phyloP scores from a whole-genome alignment of 2,329 filamentous ascomycete species.

The Fusarium illudens region DNA sequence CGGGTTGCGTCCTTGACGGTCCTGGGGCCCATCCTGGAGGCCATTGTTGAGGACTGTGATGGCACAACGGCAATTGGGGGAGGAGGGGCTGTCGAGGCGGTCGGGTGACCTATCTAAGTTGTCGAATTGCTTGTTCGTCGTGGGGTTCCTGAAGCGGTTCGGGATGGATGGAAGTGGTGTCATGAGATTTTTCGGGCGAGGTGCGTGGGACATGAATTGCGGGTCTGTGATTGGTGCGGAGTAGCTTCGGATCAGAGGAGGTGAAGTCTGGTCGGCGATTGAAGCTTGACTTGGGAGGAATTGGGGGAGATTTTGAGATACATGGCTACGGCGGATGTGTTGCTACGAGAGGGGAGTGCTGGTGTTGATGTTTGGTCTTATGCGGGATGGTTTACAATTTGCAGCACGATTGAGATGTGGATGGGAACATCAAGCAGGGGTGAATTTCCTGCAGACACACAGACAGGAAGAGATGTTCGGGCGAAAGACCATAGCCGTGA shows the following conservation, averaged over 20 bases:
- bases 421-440: not conserved
- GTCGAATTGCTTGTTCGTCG: constrained; percentile 8
- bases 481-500: too few relatives aligned
- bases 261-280: constrained; percentile 2
- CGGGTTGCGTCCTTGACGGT: constrained; percentile 82
- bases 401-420: not conserved
- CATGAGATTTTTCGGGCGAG: constrained; percentile 50
- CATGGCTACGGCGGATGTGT: not conserved
- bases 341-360: not conserved
- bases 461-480: not conserved
- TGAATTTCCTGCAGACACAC: not conserved
- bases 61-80: not conserved
- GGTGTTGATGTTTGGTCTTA: not conserved
- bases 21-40: constrained; percentile 62
- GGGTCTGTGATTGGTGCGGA: constrained; percentile 48
- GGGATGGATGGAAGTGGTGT: constrained; percentile 44
- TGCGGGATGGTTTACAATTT: not conserved
- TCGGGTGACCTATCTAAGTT: not conserved
- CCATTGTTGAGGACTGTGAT: constrained; percentile 53
- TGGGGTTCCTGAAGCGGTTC: constrained; percentile 27
- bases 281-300: not conserved
- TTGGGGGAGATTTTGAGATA: not conserved
- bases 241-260: constrained; percentile 48
- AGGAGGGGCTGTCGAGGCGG: not conserved
- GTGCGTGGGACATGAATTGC: constrained; percentile 41